Evolutionary conservation across 2,329 filamentous ascomycete species (phyloP), one percentile per base, ranked within the genome.

Genomic region (Chaetothyriales sp.): DNA sequence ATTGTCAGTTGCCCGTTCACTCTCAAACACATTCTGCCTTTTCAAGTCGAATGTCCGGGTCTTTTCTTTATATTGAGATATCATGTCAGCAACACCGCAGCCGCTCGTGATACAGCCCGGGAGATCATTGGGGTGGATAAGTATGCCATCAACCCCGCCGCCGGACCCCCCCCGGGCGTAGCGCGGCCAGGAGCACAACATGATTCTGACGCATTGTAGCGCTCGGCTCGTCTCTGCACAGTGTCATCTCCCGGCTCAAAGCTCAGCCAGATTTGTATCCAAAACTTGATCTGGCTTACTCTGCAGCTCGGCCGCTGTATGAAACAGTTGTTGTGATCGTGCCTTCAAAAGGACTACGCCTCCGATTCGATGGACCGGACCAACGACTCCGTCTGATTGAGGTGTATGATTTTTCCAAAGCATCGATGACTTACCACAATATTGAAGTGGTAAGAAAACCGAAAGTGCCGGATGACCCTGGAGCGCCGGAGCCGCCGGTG

Each of bases 291-390:
- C 73, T 95, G 33, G 76, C 82, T 45, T 94, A 92, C 69, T 88
- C 88, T 25, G 76, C 82, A n/a, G 72, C 78, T 15, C 72, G 81
- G 10, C 90, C 92, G 2, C 76, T 95, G 33, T 75, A 75, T 29
- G 79, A 86, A 25, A 86, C 89, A 0, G 78, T 95, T 18, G 73
- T 86, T 44, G 69, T 97, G 51, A 76, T 76, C 18, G 78, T 98
- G 3, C 86, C 89, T 1, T 77, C 80, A 2, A 98, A 97, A 69
- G 92, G 92, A 25, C 68, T 98, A 28, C 85, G 90, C 10, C 72
- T 98, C 50, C 87, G 87, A 44, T 98, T 98, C 64, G 92, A 98
- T 65, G 92, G 89, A 0, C 82, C 86, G 3, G 89, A 97, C 62
- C 92, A 98, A 68, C 81, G 90, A 37, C 73, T 98, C 44, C 85